phyloP scores from a whole-genome alignment of 345 rosid species.

The Durio zibethinus region DNA sequence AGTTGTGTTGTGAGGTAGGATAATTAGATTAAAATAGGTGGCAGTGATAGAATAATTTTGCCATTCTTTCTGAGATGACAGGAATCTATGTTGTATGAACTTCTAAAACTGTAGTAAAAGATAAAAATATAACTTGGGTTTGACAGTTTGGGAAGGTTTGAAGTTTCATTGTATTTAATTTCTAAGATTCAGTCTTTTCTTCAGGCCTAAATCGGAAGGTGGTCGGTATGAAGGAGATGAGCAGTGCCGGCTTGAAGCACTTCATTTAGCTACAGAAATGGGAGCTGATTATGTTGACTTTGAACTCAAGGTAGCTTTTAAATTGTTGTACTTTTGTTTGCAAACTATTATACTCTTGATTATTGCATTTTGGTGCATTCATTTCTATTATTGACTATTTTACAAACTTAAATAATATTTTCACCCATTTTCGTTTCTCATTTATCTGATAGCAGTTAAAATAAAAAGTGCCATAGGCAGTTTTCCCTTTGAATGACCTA shows the following conservation, averaged over 20 bases:
- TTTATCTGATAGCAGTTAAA: too few relatives aligned
- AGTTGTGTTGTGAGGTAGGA: background rate
- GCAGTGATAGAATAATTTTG: background rate
- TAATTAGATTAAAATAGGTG: background rate
- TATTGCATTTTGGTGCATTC: too few relatives aligned
- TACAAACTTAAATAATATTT: too few relatives aligned
- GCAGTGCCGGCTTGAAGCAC: slow-evolving; percentile 32
- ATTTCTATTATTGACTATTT: too few relatives aligned
- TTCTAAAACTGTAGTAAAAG: background rate
- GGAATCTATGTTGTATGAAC: background rate
- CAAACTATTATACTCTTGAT: too few relatives aligned
- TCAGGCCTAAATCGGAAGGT: slow-evolving; percentile 53
- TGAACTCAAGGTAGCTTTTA: slow-evolving; percentile 48
- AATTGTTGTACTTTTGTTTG: too few relatives aligned
- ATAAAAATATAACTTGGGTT: background rate
- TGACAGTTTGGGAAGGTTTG: background rate
- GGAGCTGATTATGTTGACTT: slow-evolving; percentile 60
- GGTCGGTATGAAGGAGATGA: slow-evolving; percentile 54
- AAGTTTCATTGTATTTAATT: background rate
- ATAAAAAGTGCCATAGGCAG: too few relatives aligned
- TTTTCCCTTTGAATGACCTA: too few relatives aligned
- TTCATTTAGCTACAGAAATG: slow-evolving; percentile 38
- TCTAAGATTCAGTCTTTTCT: background rate
- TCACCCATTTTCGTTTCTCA: too few relatives aligned
- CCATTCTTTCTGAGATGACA: background rate